These are phyloP conservation scores for Rubus parviflorus DNA, from an alignment of 306 rosid species.

Conservation along the genomic window DNA sequence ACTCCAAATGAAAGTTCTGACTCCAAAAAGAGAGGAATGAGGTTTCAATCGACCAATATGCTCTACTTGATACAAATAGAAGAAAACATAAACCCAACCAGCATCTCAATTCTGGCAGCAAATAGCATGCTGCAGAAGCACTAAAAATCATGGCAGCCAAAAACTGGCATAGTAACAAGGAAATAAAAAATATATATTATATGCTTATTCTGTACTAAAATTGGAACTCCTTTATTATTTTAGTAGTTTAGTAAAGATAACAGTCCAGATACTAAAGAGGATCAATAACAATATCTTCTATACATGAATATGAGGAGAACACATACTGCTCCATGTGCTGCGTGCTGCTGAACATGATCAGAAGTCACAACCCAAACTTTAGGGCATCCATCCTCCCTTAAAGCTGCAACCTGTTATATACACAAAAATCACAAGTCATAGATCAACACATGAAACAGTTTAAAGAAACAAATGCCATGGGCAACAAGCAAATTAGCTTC, in stretches of 20 bases:
- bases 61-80: neutral
- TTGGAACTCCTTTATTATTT: neutral
- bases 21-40: neutral
- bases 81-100: neutral
- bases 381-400: slow-evolving; percentile 93
- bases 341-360: slow-evolving; percentile 78
- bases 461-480: neutral
- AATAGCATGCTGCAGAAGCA: neutral
- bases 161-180: neutral
- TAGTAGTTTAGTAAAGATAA: neutral
- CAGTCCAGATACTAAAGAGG: slow-evolving; percentile 4
- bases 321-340: slow-evolving; percentile 85
- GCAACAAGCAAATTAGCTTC: neutral
- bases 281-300: slow-evolving; percentile 21
- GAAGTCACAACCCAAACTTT: slow-evolving; percentile 95
- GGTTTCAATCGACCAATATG: neutral
- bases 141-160: neutral
- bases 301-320: slow-evolving; percentile 31
- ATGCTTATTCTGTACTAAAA: neutral
- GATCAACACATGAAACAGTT: neutral
- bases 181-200: neutral
- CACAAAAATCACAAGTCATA: slow-evolving; percentile 17
- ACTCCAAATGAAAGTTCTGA: neutral
- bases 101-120: neutral
- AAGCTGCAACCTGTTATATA: slow-evolving; percentile 62